A percentile compares a stretch with the other conserved stretches of the same genome.
phyloP scores from a whole-genome alignment of 371 early-diverging fungal genomes.

The Rhizopus delemar region DNA sequence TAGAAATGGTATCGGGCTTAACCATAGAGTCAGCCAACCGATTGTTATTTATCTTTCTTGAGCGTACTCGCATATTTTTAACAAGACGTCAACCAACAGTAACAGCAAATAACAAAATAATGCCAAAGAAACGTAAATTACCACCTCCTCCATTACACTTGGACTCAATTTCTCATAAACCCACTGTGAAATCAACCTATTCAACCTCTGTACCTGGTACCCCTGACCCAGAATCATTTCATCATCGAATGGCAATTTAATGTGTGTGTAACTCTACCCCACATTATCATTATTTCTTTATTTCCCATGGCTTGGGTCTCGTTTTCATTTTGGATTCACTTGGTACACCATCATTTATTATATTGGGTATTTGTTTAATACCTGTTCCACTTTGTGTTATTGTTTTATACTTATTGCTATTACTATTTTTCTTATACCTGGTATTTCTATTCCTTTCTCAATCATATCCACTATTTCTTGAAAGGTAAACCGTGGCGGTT shows the following conservation, averaged over 20 bases:
- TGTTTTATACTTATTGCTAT: constrained; percentile 3
- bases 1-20: constrained; percentile 25
- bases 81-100: background rate
- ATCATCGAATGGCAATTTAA: constrained; percentile 17
- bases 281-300: constrained; percentile 3
- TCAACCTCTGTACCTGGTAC: constrained; percentile 25
- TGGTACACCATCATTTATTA: constrained; percentile 50
- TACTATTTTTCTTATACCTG: constrained; percentile 36
- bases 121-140: constrained; percentile 6
- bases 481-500: constrained; percentile 40
- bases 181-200: constrained; percentile 21
- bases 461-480: constrained; percentile 59
- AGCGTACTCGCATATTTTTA: constrained; percentile 4
- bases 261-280: background rate
- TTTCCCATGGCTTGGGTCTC: constrained; percentile 56
- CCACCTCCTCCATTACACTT: constrained; percentile 18
- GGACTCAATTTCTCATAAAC: constrained; percentile 20
- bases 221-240: constrained; percentile 23
- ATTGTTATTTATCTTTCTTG: constrained; percentile 17
- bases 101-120: constrained; percentile 1
- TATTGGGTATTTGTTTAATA: constrained; percentile 56
- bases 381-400: constrained; percentile 20
- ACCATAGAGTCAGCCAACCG: constrained; percentile 28
- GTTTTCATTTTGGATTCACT: constrained; percentile 47
- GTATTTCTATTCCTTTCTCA: constrained; percentile 52